Base-by-base conservation (phyloP, 176 grass and related monocot species). In the Eremochloa ophiuroides region DNA sequence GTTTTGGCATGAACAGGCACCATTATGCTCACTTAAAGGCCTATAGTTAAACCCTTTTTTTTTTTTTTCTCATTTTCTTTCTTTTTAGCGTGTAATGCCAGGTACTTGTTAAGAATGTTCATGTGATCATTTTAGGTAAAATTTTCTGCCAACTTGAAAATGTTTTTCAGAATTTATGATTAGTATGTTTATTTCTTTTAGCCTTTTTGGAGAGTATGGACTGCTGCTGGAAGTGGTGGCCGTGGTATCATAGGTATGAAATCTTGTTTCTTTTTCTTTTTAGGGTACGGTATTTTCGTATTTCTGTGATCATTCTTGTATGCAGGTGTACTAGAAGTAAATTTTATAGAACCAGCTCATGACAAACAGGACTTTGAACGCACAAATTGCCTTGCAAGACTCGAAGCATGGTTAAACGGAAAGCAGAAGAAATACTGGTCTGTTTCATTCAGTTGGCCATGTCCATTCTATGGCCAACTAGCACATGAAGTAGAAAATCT, bases 191-290 rank as follows among this genome's bases (percentile, higher is more conserved):
- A 16, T 84, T 88, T 84, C 14, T 80, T 86, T 69, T 89, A 97
- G 95, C 95, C 95, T 85, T 97, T 97, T 83, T 97, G 95, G 95
- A 94, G 92, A 78, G 92, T 94, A 60, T 97, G 92, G 95, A 91
- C 83, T 87, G 85, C 90, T 41, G 73, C 95, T 43, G 92, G 95
- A 74, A 87, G 85, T 89, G 85, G 86, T 85, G 95, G 95, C 30
- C 92, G 95, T 80, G 92, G 92, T 91, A 90, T 97, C 76, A 83
- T 97, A 81, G 95, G 95, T 97, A 81, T 12, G 27, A 30, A 61
- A 11, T 73, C 65, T n/a, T 83, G 23, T 62, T 35, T 35, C 5
- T 16, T 30, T 48, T 28, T 35, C 29, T 22, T 79, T 44, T 48
- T 74, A 47, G 61, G 20, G 10, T 66, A 66, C 13, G 28, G 6